Base-by-base conservation (phyloP, 768 basidiomycete species). In the Auriculariales sp. region DNA sequence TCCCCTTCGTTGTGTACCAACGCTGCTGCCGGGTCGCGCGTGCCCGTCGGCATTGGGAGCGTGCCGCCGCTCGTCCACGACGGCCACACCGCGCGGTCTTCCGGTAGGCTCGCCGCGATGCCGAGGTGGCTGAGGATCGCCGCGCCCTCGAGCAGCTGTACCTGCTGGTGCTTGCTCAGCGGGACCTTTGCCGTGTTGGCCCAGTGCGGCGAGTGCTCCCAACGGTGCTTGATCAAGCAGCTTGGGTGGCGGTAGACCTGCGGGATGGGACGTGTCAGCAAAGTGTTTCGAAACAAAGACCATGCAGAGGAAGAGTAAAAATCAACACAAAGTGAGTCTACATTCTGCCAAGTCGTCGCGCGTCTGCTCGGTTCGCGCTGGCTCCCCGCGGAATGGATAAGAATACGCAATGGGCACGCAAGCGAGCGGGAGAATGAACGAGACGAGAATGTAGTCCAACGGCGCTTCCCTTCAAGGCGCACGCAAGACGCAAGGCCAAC, bases 151-250 rank as follows among this genome's bases (percentile, higher is more conserved):
- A 99, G 82, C 47, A 97, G 68, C 58, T 97, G 94, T 0, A 99
- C 94, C 57, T 98, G 93, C 59, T 97, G 92, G 62, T 97, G 93
- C 66, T 97, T 98, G 65, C 83, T 88, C 51, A 97, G 71, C 28
- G 91, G 78, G 57, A 92, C 81, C 62, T 92, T 89, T 55, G 83
- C 76, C 2, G 92, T 85, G 62, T 92, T 88, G 36, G 85, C 82
- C 94, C 94, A 98, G 59, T 95, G 91, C 17, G 88, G 87, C 29
- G 87, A 89, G 61, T 94, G 90, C 60, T 97, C 93, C 94, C 94
- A 98, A 29, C 94, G 84, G 61, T 98, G 94, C 65, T 97, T 97
- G 65, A 93, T 87, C 45, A 98, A 71, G 65, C 93, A 97, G 11
- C 86, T 89, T 2, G 91, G 91, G 65, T 98, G 93, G 48, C 84